phyloP scores from a whole-genome alignment of 495 filamentous ascomycete genomes.

The Pyrenopolyporus hunteri region DNA sequence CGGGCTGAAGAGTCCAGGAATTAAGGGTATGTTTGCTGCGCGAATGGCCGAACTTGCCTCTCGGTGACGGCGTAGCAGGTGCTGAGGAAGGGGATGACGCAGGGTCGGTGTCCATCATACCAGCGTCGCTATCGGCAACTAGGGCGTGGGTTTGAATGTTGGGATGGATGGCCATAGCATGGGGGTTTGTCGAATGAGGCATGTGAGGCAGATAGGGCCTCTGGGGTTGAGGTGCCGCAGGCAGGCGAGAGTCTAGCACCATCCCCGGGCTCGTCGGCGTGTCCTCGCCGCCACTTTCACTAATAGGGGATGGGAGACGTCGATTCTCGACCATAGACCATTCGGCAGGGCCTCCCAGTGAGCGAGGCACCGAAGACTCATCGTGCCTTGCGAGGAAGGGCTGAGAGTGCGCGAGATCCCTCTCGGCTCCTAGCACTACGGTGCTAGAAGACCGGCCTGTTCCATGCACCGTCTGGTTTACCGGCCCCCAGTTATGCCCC shows the following conservation, averaged over 20 bases:
- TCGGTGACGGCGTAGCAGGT: slow-evolving; percentile 45
- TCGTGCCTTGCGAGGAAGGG: slow-evolving; percentile 30
- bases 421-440: slow-evolving; percentile 44
- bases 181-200: slow-evolving; percentile 41
- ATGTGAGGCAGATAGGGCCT: slow-evolving; percentile 42
- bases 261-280: slow-evolving; percentile 44
- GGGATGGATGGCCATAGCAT: slow-evolving; percentile 40
- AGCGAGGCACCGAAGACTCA: slow-evolving; percentile 43
- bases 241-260: slow-evolving; percentile 44
- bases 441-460: slow-evolving; percentile 35
- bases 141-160: slow-evolving; percentile 43
- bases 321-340: slow-evolving; percentile 56
- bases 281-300: slow-evolving; percentile 65
- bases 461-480: slow-evolving; percentile 25
- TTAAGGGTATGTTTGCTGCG: slow-evolving; percentile 56
- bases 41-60: slow-evolving; percentile 47
- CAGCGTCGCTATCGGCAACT: slow-evolving; percentile 29
- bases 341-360: slow-evolving; percentile 49
- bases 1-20: slow-evolving; percentile 55
- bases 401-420: slow-evolving; percentile 39
- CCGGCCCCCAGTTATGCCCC: slow-evolving; percentile 49
- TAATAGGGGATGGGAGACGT: slow-evolving; percentile 73
- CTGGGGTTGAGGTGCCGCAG: slow-evolving; percentile 26
- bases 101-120: slow-evolving; percentile 45
- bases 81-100: slow-evolving; percentile 38